phyloP scores from a whole-genome alignment of 1,284 basidiomycete genomes.

The Taiwanofungus camphoratus region DNA sequence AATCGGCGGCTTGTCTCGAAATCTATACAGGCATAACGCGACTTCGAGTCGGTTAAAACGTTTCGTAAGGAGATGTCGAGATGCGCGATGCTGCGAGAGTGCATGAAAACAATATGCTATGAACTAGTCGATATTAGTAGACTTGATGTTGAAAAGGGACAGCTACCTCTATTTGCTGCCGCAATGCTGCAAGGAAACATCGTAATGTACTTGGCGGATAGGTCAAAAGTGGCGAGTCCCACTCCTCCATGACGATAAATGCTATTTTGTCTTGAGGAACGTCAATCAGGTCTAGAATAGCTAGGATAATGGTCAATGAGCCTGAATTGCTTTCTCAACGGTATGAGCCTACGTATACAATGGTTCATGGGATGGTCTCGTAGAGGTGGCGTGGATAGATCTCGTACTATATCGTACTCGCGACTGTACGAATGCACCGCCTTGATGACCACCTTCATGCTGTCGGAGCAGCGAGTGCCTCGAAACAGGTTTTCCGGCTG shows the following conservation, averaged over 20 bases:
- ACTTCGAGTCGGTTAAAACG: slow-evolving; percentile 55
- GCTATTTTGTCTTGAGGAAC: slow-evolving; percentile 45
- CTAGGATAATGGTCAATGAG: slow-evolving; percentile 29
- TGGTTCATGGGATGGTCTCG: slow-evolving; percentile 62
- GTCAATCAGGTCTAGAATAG: slow-evolving; percentile 58
- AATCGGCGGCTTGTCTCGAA: slow-evolving; percentile 61
- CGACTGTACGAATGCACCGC: slow-evolving; percentile 58
- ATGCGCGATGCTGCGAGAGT: slow-evolving; percentile 57
- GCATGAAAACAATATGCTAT: slow-evolving; percentile 67
- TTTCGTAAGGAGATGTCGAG: slow-evolving; percentile 68
- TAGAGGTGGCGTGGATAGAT: slow-evolving; percentile 46
- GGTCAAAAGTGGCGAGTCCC: slow-evolving; percentile 61
- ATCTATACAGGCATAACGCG: slow-evolving; percentile 66
- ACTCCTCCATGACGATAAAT: slow-evolving; percentile 76
- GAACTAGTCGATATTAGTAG: slow-evolving; percentile 1
- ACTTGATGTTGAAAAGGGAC: too few relatives aligned
- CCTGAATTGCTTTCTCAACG: slow-evolving; percentile 1
- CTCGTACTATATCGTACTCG: slow-evolving; percentile 52
- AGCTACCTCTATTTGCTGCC: slow-evolving; percentile 59
- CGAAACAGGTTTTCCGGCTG: slow-evolving; percentile 70
- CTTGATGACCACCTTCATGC: slow-evolving; percentile 55
- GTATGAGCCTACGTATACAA: slow-evolving; percentile 53
- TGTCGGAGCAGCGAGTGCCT: slow-evolving; percentile 47
- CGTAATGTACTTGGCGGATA: slow-evolving; percentile 45
- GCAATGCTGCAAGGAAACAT: slow-evolving; percentile 50